Base-by-base conservation (phyloP, 2,329 filamentous ascomycete genomes). In the Talaromyces piceae region DNA sequence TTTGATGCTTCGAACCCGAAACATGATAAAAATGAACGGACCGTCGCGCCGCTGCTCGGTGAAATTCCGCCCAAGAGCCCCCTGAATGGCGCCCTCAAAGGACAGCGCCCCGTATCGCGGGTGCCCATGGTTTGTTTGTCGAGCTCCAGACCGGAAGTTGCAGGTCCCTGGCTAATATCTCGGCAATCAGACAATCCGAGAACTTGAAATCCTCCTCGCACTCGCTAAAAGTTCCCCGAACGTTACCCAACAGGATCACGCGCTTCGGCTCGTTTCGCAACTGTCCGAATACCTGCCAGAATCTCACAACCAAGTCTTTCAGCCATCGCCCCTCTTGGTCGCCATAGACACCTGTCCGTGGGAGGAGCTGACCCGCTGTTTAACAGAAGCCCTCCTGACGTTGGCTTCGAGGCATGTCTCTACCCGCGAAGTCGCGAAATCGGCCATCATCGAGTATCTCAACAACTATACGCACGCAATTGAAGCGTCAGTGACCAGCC, bases 141-240 rank as follows among this genome's bases (percentile, higher is more conserved):
- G 23, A 16, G 11, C 4, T 9, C 25, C 25, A 46, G 30, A 46
- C 31, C 39, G 13, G 11, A 31, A n/a, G 5, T 9, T 6, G 13
- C 31, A 9, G n/a, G n/a, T 23, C 4, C 37, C 18, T 41, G 23
- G 28, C 25, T 43, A 22, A 45, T 52, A 58, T 69, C 48, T 67
- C 43, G 49, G 20, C 20, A 16, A 30, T 45, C 54, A 94, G 89
- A 88, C 84, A 49, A 82, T 91, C 49, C 84, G 88, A 62, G 94
- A 98, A 75, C 85, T 95, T 59, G 91, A 98, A 68, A 87, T 95
- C 49, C 78, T 98, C 23, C 73, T 97, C 23, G 89, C 93, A 41
- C 77, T 98, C 23, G 97, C 91, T 75, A 91, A 91, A 71, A 88
- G 91, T 49, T 88, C 91, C 3, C 86, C 89, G 3, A 79, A 82